Conservation (phyloP, 495 filamentous ascomycete genomes). For the Parathielavia appendiculata region DNA sequence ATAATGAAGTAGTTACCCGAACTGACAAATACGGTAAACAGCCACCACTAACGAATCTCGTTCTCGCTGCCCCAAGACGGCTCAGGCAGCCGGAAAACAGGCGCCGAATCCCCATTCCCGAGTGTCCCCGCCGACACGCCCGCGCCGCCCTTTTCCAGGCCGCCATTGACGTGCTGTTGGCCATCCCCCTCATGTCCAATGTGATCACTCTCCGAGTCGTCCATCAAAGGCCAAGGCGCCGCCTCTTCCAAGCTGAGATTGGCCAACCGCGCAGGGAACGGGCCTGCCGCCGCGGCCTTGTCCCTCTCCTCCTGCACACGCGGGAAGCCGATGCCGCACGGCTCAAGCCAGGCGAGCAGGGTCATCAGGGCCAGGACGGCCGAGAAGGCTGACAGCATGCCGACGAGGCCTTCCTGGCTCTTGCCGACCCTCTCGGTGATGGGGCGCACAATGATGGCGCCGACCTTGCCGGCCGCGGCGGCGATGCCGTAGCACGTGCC, state of each 20-base stretch:
- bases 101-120: too few relatives aligned
- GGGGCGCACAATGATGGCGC: neutral
- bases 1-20: too few relatives aligned
- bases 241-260: constrained; percentile 3
- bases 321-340: neutral
- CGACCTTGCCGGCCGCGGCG: neutral
- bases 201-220: neutral
- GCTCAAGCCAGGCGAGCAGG: neutral
- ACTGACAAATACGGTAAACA: too few relatives aligned
- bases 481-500: constrained; percentile 4
- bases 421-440: neutral
- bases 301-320: neutral
- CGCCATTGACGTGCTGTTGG: too few relatives aligned
- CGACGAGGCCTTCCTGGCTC: neutral
- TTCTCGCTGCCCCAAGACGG: too few relatives aligned
- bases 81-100: too few relatives aligned
- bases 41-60: too few relatives aligned
- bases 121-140: too few relatives aligned
- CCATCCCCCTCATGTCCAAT: too few relatives aligned
- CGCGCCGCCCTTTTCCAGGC: too few relatives aligned
- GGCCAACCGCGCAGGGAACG: neutral
- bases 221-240: neutral
- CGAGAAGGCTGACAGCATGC: neutral
- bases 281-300: neutral
- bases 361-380: neutral